These are phyloP conservation scores for Tanacetum coccineum DNA, from an alignment of 129 eudicot species.

Conservation along the genomic window DNA sequence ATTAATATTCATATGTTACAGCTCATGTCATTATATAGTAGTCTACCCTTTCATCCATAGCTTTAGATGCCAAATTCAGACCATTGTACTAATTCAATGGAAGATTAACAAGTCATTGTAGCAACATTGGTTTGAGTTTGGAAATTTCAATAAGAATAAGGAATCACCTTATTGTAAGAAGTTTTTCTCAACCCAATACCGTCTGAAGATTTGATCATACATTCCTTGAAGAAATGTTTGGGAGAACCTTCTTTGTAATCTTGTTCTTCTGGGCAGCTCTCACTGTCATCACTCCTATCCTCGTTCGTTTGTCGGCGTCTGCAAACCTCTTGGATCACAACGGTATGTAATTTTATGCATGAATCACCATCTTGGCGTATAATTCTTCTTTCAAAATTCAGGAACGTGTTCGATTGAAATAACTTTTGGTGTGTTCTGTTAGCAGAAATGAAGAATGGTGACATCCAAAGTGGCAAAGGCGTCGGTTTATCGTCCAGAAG, in stretches of 20 bases:
- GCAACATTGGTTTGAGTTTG: too few species aligned
- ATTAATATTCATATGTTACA: conserved; percentile 34
- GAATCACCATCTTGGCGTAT: neutral
- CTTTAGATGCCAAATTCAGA: too few species aligned
- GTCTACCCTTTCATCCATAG: neutral
- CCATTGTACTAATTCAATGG: too few species aligned
- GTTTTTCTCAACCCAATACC: conserved; percentile 36
- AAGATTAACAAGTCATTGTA: too few species aligned
- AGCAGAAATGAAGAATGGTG: conserved; percentile 29
- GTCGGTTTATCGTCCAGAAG: conserved; percentile 45
- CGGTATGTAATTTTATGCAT: conserved; percentile 28
- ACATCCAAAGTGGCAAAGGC: conserved; percentile 11
- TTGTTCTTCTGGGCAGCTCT: conserved; percentile 68
- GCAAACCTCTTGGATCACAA: conserved; percentile 33
- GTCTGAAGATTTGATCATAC: conserved; percentile 23
- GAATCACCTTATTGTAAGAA: neutral
- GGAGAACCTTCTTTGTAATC: conserved; percentile 52
- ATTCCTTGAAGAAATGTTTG: conserved; percentile 42
- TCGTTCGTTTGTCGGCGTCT: conserved; percentile 58
- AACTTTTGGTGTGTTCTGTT: conserved; percentile 22
- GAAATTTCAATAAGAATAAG: too few species aligned
- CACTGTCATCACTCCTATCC: conserved; percentile 62
- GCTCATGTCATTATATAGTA: conserved; percentile 28
- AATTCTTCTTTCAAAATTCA: conserved; percentile 1
- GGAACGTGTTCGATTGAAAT: neutral